Percentiles rank a stretch among this genome's conserved stretches.
Conservation (phyloP, 2,329 filamentous ascomycete genomes). For the Apiospora kogelbergensis region DNA sequence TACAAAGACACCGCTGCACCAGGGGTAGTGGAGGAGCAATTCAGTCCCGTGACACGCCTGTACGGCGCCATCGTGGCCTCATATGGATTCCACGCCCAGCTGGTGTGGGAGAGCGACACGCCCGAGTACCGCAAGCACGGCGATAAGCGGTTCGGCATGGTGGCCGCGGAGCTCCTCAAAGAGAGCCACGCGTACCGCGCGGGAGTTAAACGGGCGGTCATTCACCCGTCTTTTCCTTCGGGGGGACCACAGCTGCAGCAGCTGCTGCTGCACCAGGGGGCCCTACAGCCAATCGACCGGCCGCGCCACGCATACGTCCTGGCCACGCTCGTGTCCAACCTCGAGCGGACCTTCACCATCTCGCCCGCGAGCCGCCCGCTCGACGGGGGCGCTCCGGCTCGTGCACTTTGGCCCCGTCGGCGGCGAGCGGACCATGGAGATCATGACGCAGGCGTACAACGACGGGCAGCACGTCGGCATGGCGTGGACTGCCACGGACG, state of each 20-base stretch:
- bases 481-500: constrained; percentile 36
- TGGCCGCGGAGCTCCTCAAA: constrained; percentile 71
- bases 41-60: constrained; percentile 40
- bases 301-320: constrained; percentile 74
- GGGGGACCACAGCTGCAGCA: not conserved
- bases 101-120: constrained; percentile 91
- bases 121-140: constrained; percentile 76
- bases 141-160: constrained; percentile 78
- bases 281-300: constrained; percentile 29
- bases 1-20: constrained; percentile 23
- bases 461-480: constrained; percentile 55
- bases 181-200: constrained; percentile 52
- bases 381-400: constrained; percentile 68
- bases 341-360: constrained; percentile 81
- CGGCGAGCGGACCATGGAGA: constrained; percentile 68
- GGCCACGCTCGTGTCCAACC: constrained; percentile 72
- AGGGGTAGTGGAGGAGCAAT: constrained; percentile 25
- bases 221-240: constrained; percentile 11
- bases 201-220: constrained; percentile 30
- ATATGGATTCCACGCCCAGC: constrained; percentile 84
- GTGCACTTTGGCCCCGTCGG: constrained; percentile 72
- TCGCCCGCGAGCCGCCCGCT: constrained; percentile 71
- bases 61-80: constrained; percentile 83
- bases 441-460: constrained; percentile 69
- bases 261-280: too few species aligned